Evolutionary conservation across 2,329 filamentous ascomycete genomes (phyloP).

Genomic region (Aspergillus jensenii): DNA sequence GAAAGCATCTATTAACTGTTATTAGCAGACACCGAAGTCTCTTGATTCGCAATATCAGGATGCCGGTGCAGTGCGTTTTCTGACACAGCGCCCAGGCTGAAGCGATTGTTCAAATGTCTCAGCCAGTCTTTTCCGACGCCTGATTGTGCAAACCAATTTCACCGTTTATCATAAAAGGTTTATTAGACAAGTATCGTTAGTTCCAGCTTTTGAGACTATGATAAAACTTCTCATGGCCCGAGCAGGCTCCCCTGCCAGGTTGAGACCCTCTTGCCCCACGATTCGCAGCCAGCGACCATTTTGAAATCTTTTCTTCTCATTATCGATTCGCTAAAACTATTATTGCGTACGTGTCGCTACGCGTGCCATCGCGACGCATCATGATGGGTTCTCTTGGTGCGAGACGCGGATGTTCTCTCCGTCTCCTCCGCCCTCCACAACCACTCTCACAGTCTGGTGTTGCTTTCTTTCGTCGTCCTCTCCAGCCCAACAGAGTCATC

Average conservation of each 20-base stretch:
- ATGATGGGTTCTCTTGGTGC: background rate
- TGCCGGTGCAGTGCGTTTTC: no score
- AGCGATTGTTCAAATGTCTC: background rate
- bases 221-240: background rate
- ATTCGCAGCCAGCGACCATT: background rate
- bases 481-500: background rate
- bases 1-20: no score
- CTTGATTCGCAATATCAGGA: no score
- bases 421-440: background rate
- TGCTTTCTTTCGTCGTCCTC: background rate
- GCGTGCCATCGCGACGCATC: background rate
- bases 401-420: background rate
- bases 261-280: background rate
- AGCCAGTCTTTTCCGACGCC: background rate
- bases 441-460: background rate
- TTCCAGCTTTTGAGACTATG: background rate
- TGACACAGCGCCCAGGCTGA: no score
- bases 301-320: background rate
- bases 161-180: background rate
- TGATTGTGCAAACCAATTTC: background rate
- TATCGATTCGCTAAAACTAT: background rate
- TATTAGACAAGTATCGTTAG: background rate
- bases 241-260: background rate
- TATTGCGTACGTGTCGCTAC: background rate
- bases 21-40: no score